Percentiles rank a stretch among this genome's conserved stretches.
These are phyloP conservation scores for Pinus taeda DNA, from an alignment of 75 land plant species.

Conservation along the genomic window DNA sequence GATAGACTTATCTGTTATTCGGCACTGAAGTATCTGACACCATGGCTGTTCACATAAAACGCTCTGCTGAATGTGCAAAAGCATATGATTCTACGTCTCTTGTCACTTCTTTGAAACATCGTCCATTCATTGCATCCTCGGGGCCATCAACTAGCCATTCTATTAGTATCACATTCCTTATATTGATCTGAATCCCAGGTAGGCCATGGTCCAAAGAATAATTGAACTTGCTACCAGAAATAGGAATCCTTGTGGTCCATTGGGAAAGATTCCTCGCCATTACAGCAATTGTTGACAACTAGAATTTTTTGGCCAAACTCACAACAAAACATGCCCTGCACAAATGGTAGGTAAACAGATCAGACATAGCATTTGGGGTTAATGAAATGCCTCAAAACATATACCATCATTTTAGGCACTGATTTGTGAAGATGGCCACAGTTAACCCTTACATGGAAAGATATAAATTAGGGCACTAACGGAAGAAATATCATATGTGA, in stretches of 20 bases:
- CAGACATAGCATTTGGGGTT: neutral
- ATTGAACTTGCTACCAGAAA: neutral
- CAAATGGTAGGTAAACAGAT: neutral
- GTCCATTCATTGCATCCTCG: neutral
- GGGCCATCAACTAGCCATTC: neutral
- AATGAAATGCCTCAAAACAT: neutral
- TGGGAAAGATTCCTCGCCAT: neutral
- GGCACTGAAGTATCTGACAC: too few relatives aligned
- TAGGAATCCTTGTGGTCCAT: neutral
- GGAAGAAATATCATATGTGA: neutral
- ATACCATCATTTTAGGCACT: neutral
- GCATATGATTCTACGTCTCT: too few relatives aligned
- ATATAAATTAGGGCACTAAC: neutral
- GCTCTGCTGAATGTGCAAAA: too few relatives aligned
- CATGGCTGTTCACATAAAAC: too few relatives aligned
- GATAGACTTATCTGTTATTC: too few relatives aligned
- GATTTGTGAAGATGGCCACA: neutral
- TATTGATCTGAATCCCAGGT: neutral
- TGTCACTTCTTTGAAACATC: neutral
- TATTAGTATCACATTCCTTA: slow-evolving; percentile 2
- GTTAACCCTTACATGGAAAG: neutral
- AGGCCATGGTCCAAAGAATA: neutral
- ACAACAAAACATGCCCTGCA: slow-evolving; percentile 1
- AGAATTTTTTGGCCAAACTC: slow-evolving; percentile 2
- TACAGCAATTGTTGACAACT: neutral